Percentiles rank a stretch among this genome's conserved stretches.
phyloP scores from a whole-genome alignment of 2,329 filamentous ascomycete species.

The Epichloe festucae region DNA sequence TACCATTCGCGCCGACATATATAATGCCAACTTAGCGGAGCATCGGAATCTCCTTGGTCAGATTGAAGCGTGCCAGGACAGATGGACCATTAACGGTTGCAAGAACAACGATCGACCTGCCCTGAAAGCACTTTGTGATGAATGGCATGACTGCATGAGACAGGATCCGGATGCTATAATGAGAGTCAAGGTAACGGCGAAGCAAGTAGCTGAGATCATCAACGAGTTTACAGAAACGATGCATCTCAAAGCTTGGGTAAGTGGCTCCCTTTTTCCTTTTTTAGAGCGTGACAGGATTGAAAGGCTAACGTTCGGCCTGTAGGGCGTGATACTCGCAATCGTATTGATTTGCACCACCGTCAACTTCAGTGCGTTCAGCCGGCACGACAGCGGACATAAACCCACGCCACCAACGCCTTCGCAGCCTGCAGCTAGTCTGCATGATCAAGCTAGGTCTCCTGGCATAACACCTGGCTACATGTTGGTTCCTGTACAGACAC shows the following conservation, averaged over 20 bases:
- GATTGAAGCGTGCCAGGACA: conserved; percentile 58
- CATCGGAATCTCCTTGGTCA: conserved; percentile 57
- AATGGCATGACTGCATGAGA: conserved; percentile 82
- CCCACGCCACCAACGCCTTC: conserved; percentile 1
- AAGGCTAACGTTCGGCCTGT: not conserved
- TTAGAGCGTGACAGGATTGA: not conserved
- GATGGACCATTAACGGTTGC: conserved; percentile 70
- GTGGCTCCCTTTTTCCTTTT: conserved; percentile 9
- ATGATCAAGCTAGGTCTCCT: conserved; percentile 14
- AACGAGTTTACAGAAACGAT: conserved; percentile 89
- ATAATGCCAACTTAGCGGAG: conserved; percentile 55
- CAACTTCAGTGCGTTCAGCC: conserved; percentile 35
- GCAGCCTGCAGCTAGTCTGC: conserved; percentile 7
- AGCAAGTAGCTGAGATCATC: conserved; percentile 83
- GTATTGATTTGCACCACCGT: conserved; percentile 35
- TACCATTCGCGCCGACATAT: conserved; percentile 62
- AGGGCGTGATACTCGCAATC: conserved; percentile 40
- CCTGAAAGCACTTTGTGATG: conserved; percentile 57
- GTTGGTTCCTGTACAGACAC: conserved; percentile 38
- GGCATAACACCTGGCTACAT: conserved; percentile 31
- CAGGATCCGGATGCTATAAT: conserved; percentile 68
- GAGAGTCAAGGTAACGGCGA: conserved; percentile 66
- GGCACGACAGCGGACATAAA: conserved; percentile 6
- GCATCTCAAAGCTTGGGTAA: conserved; percentile 60
- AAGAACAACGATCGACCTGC: conserved; percentile 53